These are phyloP conservation scores for Colletotrichum navitas DNA, from an alignment of 2,329 filamentous ascomycete species.

Conservation along the genomic window DNA sequence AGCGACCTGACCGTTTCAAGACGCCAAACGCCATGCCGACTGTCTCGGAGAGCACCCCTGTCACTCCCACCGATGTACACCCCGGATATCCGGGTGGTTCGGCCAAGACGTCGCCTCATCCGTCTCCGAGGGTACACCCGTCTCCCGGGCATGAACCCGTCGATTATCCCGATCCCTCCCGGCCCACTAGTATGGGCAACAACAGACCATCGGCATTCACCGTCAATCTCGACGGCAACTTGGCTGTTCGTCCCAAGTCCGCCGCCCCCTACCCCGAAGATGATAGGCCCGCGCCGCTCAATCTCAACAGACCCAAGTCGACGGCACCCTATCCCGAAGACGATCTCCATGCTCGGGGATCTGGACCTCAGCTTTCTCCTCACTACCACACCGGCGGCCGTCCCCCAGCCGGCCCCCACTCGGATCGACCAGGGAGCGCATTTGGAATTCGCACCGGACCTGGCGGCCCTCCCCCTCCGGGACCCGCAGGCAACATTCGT, in stretches of 20 bases:
- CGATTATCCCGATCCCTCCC: constrained; percentile 63
- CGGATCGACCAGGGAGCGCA: constrained; percentile 64
- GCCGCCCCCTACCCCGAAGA: constrained; percentile 79
- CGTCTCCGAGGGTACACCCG: constrained; percentile 57
- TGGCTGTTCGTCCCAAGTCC: constrained; percentile 62
- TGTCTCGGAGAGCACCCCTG: constrained; percentile 57
- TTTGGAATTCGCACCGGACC: constrained; percentile 64
- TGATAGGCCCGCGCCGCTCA: constrained; percentile 68
- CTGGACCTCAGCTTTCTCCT: constrained; percentile 51
- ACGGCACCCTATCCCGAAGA: constrained; percentile 67
- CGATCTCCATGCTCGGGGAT: constrained; percentile 50
- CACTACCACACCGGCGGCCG: constrained; percentile 63
- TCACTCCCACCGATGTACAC: constrained; percentile 47
- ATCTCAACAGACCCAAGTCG: constrained; percentile 59
- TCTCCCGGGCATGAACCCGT: constrained; percentile 55
- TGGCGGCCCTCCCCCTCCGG: constrained; percentile 32
- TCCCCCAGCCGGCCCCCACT: constrained; percentile 60
- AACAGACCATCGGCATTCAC: constrained; percentile 63
- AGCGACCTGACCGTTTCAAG: constrained; percentile 71
- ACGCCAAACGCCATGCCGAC: constrained; percentile 61
- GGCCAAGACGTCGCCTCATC: constrained; percentile 55
- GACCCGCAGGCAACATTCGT: constrained; percentile 49
- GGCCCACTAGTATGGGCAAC: constrained; percentile 52
- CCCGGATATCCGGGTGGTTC: constrained; percentile 46
- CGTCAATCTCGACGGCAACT: constrained; percentile 59